A percentile compares a stretch with the other conserved stretches of the same genome.
Conservation (phyloP, 768 basidiomycete species). For the Suillus sp. region DNA sequence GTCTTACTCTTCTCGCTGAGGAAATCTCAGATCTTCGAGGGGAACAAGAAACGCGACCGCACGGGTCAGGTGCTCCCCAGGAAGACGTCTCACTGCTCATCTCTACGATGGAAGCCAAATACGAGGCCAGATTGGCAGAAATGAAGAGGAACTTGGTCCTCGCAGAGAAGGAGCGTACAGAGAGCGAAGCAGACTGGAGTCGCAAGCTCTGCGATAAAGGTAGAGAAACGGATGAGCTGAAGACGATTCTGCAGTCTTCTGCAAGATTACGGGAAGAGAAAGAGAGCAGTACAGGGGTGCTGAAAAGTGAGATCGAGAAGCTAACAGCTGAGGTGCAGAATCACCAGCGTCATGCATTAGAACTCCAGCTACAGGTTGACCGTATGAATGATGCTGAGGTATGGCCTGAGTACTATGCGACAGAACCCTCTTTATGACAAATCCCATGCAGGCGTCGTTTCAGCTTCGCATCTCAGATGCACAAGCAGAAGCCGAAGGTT, state of each 20-base stretch:
- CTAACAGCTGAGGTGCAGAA: constrained; percentile 50
- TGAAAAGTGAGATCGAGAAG: constrained; percentile 57
- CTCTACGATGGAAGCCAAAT: constrained; percentile 71
- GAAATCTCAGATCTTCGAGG: constrained; percentile 66
- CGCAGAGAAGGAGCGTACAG: constrained; percentile 82
- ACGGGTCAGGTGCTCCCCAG: constrained; percentile 47
- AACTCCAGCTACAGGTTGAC: constrained; percentile 52
- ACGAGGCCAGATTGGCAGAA: constrained; percentile 75
- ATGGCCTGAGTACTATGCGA: constrained; percentile 18
- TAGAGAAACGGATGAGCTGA: constrained; percentile 75
- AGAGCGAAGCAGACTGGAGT: constrained; percentile 89
- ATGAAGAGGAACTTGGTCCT: constrained; percentile 61
- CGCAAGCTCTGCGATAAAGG: constrained; percentile 77
- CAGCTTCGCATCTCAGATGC: constrained; percentile 52
- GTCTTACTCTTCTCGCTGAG: constrained; percentile 67
- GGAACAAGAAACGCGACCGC: constrained; percentile 50
- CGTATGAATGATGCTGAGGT: constrained; percentile 67
- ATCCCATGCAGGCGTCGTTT: constrained; percentile 41
- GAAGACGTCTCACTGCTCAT: constrained; percentile 76
- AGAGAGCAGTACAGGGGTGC: constrained; percentile 48
- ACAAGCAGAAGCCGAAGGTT: constrained; percentile 46
- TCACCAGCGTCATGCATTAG: constrained; percentile 55
- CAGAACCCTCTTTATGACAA: constrained; percentile 18
- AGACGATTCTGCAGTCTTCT: constrained; percentile 55
- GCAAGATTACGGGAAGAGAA: constrained; percentile 63